Percentiles rank a stretch among this genome's conserved stretches.
These are phyloP conservation scores for Stemphylium lycopersici DNA, from an alignment of 2,329 filamentous ascomycete genomes.

Conservation along the genomic window DNA sequence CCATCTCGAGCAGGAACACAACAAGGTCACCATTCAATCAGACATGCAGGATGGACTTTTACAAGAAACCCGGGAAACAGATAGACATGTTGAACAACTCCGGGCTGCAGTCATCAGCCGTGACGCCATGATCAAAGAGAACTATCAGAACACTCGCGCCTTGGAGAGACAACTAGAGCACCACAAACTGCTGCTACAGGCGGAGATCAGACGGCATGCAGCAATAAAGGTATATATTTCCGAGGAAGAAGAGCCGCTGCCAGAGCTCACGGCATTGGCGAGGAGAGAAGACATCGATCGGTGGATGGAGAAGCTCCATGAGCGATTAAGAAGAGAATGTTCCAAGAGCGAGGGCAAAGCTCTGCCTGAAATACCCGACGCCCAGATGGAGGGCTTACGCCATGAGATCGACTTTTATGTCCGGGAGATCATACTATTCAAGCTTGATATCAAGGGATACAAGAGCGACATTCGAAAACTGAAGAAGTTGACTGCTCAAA, in stretches of 20 bases:
- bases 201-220: slow-evolving; percentile 50
- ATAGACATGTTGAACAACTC: slow-evolving; percentile 39
- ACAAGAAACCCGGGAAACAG: slow-evolving; percentile 32
- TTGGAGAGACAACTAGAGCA: slow-evolving; percentile 48
- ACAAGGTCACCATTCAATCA: slow-evolving; percentile 30
- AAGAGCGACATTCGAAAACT: slow-evolving; percentile 49
- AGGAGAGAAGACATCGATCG: slow-evolving; percentile 44
- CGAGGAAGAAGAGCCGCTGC: slow-evolving; percentile 32
- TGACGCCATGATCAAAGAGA: slow-evolving; percentile 41
- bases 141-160: slow-evolving; percentile 35
- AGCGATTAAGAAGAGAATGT: slow-evolving; percentile 39
- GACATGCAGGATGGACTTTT: slow-evolving; percentile 40
- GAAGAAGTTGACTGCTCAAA: slow-evolving; percentile 34
- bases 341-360: slow-evolving; percentile 4
- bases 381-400: slow-evolving; percentile 39
- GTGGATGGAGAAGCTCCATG: slow-evolving; percentile 43
- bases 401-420: slow-evolving; percentile 53
- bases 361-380: slow-evolving; percentile 17
- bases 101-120: slow-evolving; percentile 38
- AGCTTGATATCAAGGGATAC: slow-evolving; percentile 56
- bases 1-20: slow-evolving; percentile 31
- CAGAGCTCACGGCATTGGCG: slow-evolving; percentile 36
- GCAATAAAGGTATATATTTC: slow-evolving; percentile 29
- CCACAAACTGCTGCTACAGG: slow-evolving; percentile 49
- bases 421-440: slow-evolving; percentile 57